Evolutionary conservation across 345 rosid genomes (phyloP), one percentile per base, ranked within the genome.

Genomic region (Arabidopsis arenosa): DNA sequence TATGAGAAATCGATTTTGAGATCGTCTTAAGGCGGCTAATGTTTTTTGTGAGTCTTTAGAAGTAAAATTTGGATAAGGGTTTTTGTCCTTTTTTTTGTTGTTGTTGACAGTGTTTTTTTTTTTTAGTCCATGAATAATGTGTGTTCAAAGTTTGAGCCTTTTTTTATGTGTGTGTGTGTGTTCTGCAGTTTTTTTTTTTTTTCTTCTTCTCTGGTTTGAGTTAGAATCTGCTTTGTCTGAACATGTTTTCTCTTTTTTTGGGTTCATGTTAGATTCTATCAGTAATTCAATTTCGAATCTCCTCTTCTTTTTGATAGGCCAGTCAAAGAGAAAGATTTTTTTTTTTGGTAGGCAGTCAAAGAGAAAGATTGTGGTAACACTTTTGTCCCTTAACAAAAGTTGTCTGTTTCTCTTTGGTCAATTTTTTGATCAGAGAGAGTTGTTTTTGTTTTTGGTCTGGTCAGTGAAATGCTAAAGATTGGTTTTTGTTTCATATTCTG

Each of bases 281-380:
- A 61, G 69, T 52, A 40, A 51, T 32, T 41, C 36, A 63, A 7
- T 41, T 28, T 51, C 9, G 61, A 47, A 35, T 47, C 66, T 45
- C 41, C 17, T 4, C 2, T 28, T 28, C 8, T 40, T 39, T 63
- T 40, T 68, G 39, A 68, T 49, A 11, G 78, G 66, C 51, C 72
- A 74, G 78, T 65, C 39, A 36, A n/a, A 56, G 33, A 65, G 49
- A 56, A 45, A 55, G 14, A 32, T 28, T 28, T n/a, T n/a, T n/a
- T n/a, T 40, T 39, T 63, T 40, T 68, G 39, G 61, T 49, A 11
- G 78, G 66, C 51, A 74, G 78, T 65, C 39, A 36, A n/a, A 56
- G 33, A 65, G 49, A 56, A 45, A 55, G 14, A 32, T 28, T 28
- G 32, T 28, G 32, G 32, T 28, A 33, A 65, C 23, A 53, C 3